Conservation (phyloP, 1,284 basidiomycete species). For the Papiliotrema laurentii region DNA sequence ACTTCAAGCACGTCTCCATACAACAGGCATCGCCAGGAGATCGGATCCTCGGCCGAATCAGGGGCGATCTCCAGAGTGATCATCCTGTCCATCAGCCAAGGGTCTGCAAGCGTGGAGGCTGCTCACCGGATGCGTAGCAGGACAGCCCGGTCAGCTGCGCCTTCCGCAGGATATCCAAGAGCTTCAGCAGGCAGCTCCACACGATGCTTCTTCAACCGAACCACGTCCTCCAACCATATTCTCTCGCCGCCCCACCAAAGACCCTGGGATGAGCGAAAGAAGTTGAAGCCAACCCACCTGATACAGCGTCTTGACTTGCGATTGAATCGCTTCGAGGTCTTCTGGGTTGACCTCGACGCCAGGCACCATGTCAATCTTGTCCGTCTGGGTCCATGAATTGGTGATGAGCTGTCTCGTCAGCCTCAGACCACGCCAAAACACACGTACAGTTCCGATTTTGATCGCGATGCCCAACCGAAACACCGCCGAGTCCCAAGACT, state of each 20-base stretch:
- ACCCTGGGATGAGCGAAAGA: conserved; percentile 54
- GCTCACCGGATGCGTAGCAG: conserved; percentile 34
- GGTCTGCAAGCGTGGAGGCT: neutral
- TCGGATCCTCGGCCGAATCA: neutral
- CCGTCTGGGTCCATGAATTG: conserved; percentile 36
- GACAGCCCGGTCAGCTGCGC: conserved; percentile 19
- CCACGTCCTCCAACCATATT: conserved; percentile 79
- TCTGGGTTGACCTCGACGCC: conserved; percentile 18
- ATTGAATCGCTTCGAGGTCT: conserved; percentile 21
- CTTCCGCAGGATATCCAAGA: conserved; percentile 14
- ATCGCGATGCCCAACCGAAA: conserved; percentile 30
- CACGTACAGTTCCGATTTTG: conserved; percentile 29
- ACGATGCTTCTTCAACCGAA: conserved; percentile 55
- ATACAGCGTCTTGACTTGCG: conserved; percentile 27
- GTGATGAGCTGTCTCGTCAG: conserved; percentile 20
- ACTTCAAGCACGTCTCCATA: conserved; percentile 40
- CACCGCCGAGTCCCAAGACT: conserved; percentile 24
- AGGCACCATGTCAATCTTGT: conserved; percentile 28
- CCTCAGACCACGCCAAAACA: neutral
- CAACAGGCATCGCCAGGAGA: conserved; percentile 26
- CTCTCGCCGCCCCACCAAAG: conserved; percentile 83
- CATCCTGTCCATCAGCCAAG: conserved; percentile 9
- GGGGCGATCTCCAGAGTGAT: conserved; percentile 24
- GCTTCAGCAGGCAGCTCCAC: conserved; percentile 20
- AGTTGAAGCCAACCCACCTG: conserved; percentile 13